A percentile compares a stretch with the other conserved stretches of the same genome.
phyloP scores from a whole-genome alignment of 257 asterid species.

The Capsicum chinense region DNA sequence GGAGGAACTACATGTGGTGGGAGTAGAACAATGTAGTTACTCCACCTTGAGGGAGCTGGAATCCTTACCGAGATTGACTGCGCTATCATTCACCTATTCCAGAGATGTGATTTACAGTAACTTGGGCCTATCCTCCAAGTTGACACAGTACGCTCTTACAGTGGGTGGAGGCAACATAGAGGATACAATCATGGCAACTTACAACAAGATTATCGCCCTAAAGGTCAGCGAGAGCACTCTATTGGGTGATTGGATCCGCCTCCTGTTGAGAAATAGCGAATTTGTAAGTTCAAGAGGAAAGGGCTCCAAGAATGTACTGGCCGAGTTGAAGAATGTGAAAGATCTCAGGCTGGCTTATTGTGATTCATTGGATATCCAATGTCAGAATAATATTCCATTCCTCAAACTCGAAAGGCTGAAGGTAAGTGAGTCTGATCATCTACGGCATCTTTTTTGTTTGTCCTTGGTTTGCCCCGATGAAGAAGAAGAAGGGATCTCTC shows the following conservation, averaged over 20 bases:
- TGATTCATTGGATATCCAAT: background rate
- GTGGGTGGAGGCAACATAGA: background rate
- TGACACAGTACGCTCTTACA: background rate
- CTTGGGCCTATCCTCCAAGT: background rate
- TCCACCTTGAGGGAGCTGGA: constrained; percentile 27
- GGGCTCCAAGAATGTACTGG: background rate
- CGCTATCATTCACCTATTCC: background rate
- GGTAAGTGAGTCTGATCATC: background rate
- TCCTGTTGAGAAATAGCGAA: background rate
- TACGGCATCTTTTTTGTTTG: background rate
- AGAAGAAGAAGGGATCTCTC: background rate
- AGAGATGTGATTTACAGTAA: background rate
- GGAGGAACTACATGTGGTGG: constrained; percentile 32
- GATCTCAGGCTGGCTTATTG: background rate
- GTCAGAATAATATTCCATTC: background rate
- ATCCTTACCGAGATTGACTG: background rate
- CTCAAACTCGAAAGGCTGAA: background rate
- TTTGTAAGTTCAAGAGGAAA: background rate
- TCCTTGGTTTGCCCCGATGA: background rate
- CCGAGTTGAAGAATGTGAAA: background rate
- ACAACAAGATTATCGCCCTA: background rate
- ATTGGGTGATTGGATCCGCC: background rate
- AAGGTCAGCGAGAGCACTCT: background rate
- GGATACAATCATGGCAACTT: accelerated
- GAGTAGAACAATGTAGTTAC: background rate